phyloP scores from a whole-genome alignment of 345 rosid species.

The Gossypium thurberi region DNA sequence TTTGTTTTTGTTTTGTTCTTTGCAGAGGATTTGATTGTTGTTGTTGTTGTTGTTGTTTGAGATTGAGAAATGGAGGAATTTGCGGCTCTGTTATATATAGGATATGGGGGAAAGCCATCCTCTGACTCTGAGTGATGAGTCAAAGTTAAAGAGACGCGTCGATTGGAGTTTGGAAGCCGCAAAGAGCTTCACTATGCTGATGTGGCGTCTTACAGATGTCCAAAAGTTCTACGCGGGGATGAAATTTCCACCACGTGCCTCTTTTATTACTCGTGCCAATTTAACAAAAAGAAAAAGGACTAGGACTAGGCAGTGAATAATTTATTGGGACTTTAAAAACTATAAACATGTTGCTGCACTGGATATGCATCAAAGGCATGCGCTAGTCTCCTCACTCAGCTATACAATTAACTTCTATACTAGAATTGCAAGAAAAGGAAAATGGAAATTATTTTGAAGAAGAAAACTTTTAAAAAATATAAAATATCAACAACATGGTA shows the following conservation, averaged over 20 bases:
- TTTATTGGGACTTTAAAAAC: too few relatives aligned
- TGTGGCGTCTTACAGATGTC: not conserved
- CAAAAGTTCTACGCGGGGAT: conserved; percentile 5
- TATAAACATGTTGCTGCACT: too few relatives aligned
- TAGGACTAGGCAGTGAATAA: too few relatives aligned
- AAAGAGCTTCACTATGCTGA: not conserved
- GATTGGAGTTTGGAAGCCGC: not conserved
- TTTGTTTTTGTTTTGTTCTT: not conserved
- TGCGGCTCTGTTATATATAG: conserved; percentile 12
- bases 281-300: too few relatives aligned
- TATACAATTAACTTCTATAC: too few relatives aligned
- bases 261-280: conserved; percentile 4
- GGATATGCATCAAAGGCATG: too few relatives aligned
- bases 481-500: too few relatives aligned
- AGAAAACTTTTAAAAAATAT: too few relatives aligned
- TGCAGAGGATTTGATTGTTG: not conserved
- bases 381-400: too few relatives aligned
- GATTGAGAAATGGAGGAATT: not conserved
- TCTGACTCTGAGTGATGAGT: not conserved
- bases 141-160: conserved; percentile 20
- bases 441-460: too few relatives aligned
- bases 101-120: not conserved
- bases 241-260: not conserved
- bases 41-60: not conserved
- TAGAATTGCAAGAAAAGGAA: too few relatives aligned